Base-by-base conservation (phyloP, 495 filamentous ascomycete genomes). In the Neurospora tetrasperma region DNA sequence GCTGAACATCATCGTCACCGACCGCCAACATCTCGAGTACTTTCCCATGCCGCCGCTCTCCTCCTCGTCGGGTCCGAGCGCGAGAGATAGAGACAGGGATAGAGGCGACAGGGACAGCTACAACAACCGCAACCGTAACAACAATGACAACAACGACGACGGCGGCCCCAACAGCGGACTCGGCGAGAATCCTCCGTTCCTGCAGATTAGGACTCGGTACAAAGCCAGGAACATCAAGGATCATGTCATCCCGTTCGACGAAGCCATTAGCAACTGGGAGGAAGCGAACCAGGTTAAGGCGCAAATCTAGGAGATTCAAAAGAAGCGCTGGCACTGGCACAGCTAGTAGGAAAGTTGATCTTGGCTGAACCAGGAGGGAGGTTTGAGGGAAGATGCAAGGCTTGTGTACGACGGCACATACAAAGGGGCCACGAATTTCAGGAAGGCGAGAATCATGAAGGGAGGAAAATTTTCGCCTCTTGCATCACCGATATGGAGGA, bases 261-360 rank as follows among this genome's bases (percentile, higher is more conserved):
- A 80, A 38, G 80, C 77, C n/a, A 78, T 79, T 8, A 70, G 31
- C 40, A 76, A 74, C 46, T 84, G 83, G 83, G 82, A 84, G 75
- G 76, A 71, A 54, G 77, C 76, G 72, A 82, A 73, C 59, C 66
- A 44, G 4, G 76, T 79, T 4, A 69, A 69, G 70, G 20, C 78
- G 43, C 71, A 75, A 27, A n/a, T 62, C 54, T 62, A 62, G 54
- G 54, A 62, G 54, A 62, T 62, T 62, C 39, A 8, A 39, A 62
- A 31, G 23, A 62, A 31, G 54, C 54, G 54, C 27, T 62, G 54
- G 54, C 54, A 62, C 23, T 35, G 54, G 23, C 12, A 62, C 12
- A 35, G 27, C 23, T 62, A 16, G 54, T 27, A 62, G 23, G 23
- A 31, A 5, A 11, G 54, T 31, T 27, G 11, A 62, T 6, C 23